Conservation (phyloP, 2,329 filamentous ascomycete species). For the Cryphonectria carpinicola region DNA sequence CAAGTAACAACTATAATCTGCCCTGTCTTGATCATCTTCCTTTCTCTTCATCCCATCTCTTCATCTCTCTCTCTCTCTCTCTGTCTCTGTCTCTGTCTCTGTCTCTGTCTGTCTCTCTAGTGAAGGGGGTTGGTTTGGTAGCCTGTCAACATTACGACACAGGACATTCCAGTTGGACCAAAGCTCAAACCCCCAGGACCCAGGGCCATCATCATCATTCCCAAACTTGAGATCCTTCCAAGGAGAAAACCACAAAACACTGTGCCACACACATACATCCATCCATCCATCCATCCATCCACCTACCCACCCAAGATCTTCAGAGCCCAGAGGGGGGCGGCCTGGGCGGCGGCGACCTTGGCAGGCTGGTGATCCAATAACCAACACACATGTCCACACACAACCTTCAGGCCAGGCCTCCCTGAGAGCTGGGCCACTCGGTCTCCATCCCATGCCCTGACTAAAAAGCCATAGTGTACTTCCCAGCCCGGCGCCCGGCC, state of each 20-base stretch:
- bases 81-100: no score
- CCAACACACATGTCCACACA: neutral
- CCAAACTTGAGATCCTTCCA: neutral
- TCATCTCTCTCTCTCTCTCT: no score
- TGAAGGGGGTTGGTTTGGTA: neutral
- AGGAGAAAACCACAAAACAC: neutral
- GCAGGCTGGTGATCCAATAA: neutral
- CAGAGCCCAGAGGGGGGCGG: neutral
- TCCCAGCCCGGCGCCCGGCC: neutral
- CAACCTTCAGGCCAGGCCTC: neutral
- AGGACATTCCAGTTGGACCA: neutral
- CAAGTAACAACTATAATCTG: neutral
- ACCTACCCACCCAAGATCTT: no score
- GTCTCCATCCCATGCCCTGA: neutral
- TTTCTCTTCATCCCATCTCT: no score
- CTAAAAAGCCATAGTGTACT: constrained; percentile 4
- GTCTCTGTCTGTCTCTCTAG: no score
- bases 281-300: neutral
- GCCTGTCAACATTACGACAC: neutral
- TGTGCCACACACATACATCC: neutral
- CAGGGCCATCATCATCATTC: neutral
- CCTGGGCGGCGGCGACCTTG: neutral
- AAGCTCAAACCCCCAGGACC: neutral
- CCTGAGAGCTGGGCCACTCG: neutral
- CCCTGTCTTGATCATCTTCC: no score